These are phyloP conservation scores for Cyphellophora attinorum DNA, from an alignment of 2,329 filamentous ascomycete genomes.

Conservation along the genomic window DNA sequence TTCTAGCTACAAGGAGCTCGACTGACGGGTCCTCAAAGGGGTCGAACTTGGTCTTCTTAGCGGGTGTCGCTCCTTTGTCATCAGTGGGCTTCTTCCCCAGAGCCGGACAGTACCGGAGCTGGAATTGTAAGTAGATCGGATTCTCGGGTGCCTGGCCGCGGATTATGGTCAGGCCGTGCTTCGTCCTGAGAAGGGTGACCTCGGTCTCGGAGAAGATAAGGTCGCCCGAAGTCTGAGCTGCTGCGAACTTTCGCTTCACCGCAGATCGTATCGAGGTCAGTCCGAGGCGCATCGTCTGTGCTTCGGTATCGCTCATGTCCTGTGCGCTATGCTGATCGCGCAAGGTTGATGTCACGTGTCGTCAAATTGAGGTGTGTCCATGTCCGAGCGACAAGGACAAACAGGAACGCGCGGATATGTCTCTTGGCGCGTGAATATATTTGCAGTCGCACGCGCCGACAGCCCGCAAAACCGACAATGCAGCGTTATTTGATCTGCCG, in stretches of 20 bases:
- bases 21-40: slow-evolving; percentile 34
- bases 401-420: too few species aligned
- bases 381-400: too few species aligned
- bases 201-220: slow-evolving; percentile 18
- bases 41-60: slow-evolving; percentile 25
- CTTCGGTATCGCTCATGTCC: background rate
- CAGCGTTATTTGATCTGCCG: too few species aligned
- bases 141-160: background rate
- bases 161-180: slow-evolving; percentile 12
- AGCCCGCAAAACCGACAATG: too few species aligned
- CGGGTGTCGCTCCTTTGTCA: slow-evolving; percentile 4
- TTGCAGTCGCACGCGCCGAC: too few species aligned
- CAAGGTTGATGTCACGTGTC: too few species aligned
- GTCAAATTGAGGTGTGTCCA: too few species aligned
- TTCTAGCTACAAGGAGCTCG: slow-evolving; percentile 31
- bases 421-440: too few species aligned
- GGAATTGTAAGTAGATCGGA: slow-evolving; percentile 25
- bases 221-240: slow-evolving; percentile 11
- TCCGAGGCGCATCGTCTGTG: background rate
- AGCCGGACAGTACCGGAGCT: slow-evolving; percentile 39
- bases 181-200: slow-evolving; percentile 11
- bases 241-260: slow-evolving; percentile 13
- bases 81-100: slow-evolving; percentile 33
- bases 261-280: slow-evolving; percentile 7
- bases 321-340: too few species aligned